Percentiles rank a stretch among this genome's conserved stretches.
Evolutionary conservation across 148 eudicot species (phyloP).

Genomic region (Rhododendron henanense): DNA sequence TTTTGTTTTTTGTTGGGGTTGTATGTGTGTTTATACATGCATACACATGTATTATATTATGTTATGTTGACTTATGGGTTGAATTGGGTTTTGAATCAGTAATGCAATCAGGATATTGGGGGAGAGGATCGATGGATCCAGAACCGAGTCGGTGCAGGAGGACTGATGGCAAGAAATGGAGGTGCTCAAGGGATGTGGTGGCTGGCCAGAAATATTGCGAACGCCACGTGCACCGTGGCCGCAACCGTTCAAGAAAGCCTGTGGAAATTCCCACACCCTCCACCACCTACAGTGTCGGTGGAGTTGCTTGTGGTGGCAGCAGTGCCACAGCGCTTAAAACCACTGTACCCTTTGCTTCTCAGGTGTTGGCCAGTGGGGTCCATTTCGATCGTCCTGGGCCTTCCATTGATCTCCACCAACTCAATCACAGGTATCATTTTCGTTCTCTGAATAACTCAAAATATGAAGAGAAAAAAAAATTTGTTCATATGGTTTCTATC

Average conservation of each 20-base stretch:
- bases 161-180: constrained; percentile 97
- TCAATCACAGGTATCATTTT: constrained; percentile 50
- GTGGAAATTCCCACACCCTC: constrained; percentile 84
- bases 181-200: constrained; percentile 90
- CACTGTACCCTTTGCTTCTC: not conserved
- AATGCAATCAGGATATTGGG: constrained; percentile 85
- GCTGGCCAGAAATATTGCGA: constrained; percentile 89
- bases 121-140: constrained; percentile 77
- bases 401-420: constrained; percentile 59
- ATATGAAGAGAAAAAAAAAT: not conserved
- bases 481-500: not conserved
- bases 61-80: not conserved
- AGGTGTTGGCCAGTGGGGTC: constrained; percentile 11
- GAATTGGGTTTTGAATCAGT: constrained; percentile 27
- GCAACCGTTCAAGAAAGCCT: constrained; percentile 99
- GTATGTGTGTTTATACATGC: too few species aligned
- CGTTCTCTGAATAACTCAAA: not conserved
- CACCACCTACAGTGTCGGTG: constrained; percentile 17
- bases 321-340: constrained; percentile 8
- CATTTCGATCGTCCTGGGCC: constrained; percentile 41
- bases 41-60: not conserved
- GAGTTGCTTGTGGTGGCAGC: constrained; percentile 12
- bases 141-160: constrained; percentile 94
- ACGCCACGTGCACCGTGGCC: constrained; percentile 93
- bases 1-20: too few species aligned